A percentile compares a stretch with the other conserved stretches of the same genome.
These are phyloP conservation scores for Annulohypoxylon truncatum DNA, from an alignment of 2,329 filamentous ascomycete species.

Conservation along the genomic window DNA sequence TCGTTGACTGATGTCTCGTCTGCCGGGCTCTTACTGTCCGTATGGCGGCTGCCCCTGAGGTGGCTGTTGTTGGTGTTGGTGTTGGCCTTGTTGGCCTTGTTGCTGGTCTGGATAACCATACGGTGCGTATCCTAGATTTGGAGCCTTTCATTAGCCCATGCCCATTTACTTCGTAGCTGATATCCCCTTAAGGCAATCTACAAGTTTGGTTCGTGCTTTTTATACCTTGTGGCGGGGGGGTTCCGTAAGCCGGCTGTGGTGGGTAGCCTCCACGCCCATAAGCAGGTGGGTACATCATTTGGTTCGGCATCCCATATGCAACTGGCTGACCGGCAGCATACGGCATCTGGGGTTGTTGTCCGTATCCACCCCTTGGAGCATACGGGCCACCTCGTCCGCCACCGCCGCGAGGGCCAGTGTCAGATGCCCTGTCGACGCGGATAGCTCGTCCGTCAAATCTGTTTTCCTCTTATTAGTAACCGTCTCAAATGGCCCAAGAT, in stretches of 20 bases:
- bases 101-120: slow-evolving; percentile 62
- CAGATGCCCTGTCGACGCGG: slow-evolving; percentile 94
- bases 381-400: slow-evolving; percentile 53
- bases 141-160: neutral
- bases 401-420: slow-evolving; percentile 74
- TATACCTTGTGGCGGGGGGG: slow-evolving; percentile 59
- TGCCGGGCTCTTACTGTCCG: slow-evolving; percentile 44
- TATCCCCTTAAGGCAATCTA: slow-evolving; percentile 11
- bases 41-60: slow-evolving; percentile 57
- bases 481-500: neutral
- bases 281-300: slow-evolving; percentile 54
- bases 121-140: slow-evolving; percentile 44
- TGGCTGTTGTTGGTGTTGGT: slow-evolving; percentile 51
- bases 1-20: slow-evolving; percentile 8
- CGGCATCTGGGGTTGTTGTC: slow-evolving; percentile 50
- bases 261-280: slow-evolving; percentile 60
- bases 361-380: slow-evolving; percentile 51
- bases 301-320: slow-evolving; percentile 54
- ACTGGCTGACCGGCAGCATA: slow-evolving; percentile 53
- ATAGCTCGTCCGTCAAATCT: slow-evolving; percentile 96
- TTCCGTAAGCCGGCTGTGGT: slow-evolving; percentile 55
- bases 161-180: neutral
- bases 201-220: neutral
- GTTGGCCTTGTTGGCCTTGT: slow-evolving; percentile 53
- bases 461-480: slow-evolving; percentile 34